Conservation (phyloP, 1,139 yeast species). For the Suhomyces kunorum region DNA sequence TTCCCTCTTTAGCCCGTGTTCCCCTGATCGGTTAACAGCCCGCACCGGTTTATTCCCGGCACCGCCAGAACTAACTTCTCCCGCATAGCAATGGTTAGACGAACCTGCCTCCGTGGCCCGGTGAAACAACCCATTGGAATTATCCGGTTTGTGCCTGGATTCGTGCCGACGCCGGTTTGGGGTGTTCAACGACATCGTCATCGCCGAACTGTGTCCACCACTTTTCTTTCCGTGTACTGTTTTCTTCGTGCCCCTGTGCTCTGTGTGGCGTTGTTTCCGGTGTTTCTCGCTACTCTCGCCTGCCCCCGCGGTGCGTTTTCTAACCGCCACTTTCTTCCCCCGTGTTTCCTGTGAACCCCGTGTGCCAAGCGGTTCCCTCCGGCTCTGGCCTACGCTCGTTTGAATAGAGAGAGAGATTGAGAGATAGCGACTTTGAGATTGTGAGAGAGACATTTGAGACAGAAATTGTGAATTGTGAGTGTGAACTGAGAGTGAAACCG, state of each 20-base stretch:
- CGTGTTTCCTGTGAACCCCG: neutral
- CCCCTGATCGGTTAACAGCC: slow-evolving; percentile 1
- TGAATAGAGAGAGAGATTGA: too few species aligned
- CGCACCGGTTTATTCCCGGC: too few species aligned
- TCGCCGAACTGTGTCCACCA: neutral
- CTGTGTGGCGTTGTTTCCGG: neutral
- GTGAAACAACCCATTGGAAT: slow-evolving; percentile 3
- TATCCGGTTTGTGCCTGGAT: neutral
- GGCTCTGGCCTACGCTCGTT: too few species aligned
- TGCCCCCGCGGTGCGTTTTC: too few species aligned
- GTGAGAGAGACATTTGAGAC: too few species aligned
- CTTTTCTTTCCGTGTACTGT: neutral
- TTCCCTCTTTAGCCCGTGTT: neutral
- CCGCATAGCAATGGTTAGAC: slow-evolving; percentile 9
- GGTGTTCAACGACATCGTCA: neutral
- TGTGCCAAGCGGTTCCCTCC: too few species aligned
- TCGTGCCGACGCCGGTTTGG: neutral
- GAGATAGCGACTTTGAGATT: too few species aligned
- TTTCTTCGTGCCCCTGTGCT: too few species aligned
- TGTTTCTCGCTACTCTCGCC: too few species aligned
- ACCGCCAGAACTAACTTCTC: neutral
- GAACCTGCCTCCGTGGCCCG: slow-evolving; percentile 4
- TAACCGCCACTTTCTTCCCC: neutral
- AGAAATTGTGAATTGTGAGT: too few species aligned
- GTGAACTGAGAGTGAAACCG: too few species aligned